A percentile compares a stretch with the other conserved stretches of the same genome.
Evolutionary conservation across 2,329 filamentous ascomycete species (phyloP).

Genomic region (Microsporum audouinii): DNA sequence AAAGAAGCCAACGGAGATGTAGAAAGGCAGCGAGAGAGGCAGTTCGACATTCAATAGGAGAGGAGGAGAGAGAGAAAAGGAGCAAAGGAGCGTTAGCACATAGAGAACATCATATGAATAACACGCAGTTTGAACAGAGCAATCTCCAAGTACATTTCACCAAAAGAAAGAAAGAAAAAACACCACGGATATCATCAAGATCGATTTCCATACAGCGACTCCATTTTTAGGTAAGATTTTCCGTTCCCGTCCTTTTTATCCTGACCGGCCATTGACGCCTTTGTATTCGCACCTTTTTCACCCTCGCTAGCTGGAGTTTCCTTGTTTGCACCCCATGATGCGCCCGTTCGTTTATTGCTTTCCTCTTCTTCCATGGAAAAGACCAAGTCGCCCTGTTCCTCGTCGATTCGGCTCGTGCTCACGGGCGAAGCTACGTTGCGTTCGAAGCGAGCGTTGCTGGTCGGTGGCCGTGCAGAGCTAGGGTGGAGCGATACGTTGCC

Average conservation of each 20-base stretch:
- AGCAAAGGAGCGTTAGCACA: not conserved
- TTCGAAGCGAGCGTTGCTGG: conserved; percentile 29
- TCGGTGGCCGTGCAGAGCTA: conserved; percentile 27
- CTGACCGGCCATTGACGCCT: conserved; percentile 1
- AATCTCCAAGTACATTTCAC: not conserved
- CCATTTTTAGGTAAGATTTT: conserved; percentile 10
- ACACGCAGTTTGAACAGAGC: not conserved
- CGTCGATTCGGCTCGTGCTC: conserved; percentile 37
- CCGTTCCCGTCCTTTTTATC: conserved; percentile 8
- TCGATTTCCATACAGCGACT: conserved; percentile 10
- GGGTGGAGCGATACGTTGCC: conserved; percentile 35
- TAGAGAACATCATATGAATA: not conserved
- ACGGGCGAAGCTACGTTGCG: conserved; percentile 37
- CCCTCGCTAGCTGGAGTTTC: conserved; percentile 19
- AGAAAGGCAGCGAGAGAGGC: not conserved
- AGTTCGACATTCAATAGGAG: not conserved
- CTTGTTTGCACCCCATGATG: conserved; percentile 27
- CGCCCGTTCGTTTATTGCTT: conserved; percentile 32
- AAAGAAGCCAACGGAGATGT: not conserved
- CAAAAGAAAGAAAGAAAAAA: not conserved
- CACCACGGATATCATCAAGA: conserved; percentile 2
- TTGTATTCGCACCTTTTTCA: conserved; percentile 7
- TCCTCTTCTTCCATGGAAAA: conserved; percentile 44
- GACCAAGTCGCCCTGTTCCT: conserved; percentile 38
- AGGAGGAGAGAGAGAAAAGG: not conserved